phyloP scores from a whole-genome alignment of 495 filamentous ascomycete genomes.

The Oidiodendron maius region DNA sequence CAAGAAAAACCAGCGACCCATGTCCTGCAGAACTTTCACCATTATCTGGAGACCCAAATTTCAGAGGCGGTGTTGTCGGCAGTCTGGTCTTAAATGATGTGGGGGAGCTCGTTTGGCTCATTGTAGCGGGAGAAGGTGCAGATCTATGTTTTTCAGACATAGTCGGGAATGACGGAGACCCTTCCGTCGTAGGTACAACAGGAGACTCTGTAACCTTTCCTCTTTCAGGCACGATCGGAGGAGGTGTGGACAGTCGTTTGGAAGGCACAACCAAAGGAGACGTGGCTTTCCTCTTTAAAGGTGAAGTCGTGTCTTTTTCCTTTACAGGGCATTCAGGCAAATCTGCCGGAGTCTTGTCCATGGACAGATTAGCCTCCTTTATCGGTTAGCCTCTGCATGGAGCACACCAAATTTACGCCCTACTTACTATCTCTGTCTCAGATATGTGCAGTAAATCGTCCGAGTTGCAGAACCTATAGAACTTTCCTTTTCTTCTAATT shows the following conservation, averaged over 20 bases:
- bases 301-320: not conserved
- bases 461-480: slow-evolving; percentile 8
- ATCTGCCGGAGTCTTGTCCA: not conserved
- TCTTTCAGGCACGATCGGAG: not conserved
- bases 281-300: not conserved
- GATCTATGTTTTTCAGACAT: not conserved
- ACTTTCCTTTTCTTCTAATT: slow-evolving; percentile 10
- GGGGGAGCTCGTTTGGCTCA: not conserved
- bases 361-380: not conserved
- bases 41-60: no score
- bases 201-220: not conserved
- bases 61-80: no score
- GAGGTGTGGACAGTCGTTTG: not conserved
- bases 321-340: not conserved
- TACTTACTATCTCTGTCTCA: slow-evolving; percentile 4
- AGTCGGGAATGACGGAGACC: not conserved
- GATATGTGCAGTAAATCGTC: not conserved
- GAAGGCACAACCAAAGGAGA: not conserved
- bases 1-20: not conserved
- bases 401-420: not conserved
- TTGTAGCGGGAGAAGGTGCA: not conserved
- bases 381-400: not conserved
- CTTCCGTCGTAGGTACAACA: not conserved
- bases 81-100: not conserved
- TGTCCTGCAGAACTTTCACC: not conserved